phyloP scores from a whole-genome alignment of 2,329 filamentous ascomycete genomes.

The Botrytis sinoallii region DNA sequence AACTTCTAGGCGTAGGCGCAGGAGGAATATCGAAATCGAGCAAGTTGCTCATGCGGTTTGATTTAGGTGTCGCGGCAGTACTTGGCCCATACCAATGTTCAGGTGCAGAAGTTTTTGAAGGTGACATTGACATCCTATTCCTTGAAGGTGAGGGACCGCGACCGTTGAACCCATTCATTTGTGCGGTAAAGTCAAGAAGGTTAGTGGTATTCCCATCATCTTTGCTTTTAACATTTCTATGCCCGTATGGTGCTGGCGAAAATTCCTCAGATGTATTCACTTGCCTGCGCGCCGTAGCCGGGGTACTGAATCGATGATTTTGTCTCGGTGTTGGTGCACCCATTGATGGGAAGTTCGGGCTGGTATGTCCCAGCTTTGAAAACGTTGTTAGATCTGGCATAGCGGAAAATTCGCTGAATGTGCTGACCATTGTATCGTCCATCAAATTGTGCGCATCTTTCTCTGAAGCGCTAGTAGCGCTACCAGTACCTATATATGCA shows the following conservation, averaged over 20 bases:
- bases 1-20: constrained; percentile 83
- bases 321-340: constrained; percentile 40
- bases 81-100: constrained; percentile 25
- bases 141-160: constrained; percentile 50
- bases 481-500: constrained; percentile 35
- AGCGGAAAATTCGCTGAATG: constrained; percentile 80
- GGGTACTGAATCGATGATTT: constrained; percentile 31
- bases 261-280: constrained; percentile 31
- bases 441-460: constrained; percentile 31
- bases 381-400: constrained; percentile 85
- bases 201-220: constrained; percentile 63
- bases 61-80: constrained; percentile 29
- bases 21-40: constrained; percentile 94
- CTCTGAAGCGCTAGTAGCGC: constrained; percentile 34
- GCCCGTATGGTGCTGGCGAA: constrained; percentile 42
- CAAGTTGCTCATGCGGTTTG: constrained; percentile 58
- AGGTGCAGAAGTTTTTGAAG: constrained; percentile 39
- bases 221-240: constrained; percentile 32
- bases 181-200: constrained; percentile 84
- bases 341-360: constrained; percentile 49
- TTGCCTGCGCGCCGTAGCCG: constrained; percentile 33
- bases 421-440: constrained; percentile 39
- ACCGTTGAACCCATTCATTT: constrained; percentile 55
- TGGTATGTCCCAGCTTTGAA: constrained; percentile 67
- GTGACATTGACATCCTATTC: constrained; percentile 48